Evolutionary conservation across 345 rosid genomes (phyloP).

Genomic region (Pistacia atlantica): DNA sequence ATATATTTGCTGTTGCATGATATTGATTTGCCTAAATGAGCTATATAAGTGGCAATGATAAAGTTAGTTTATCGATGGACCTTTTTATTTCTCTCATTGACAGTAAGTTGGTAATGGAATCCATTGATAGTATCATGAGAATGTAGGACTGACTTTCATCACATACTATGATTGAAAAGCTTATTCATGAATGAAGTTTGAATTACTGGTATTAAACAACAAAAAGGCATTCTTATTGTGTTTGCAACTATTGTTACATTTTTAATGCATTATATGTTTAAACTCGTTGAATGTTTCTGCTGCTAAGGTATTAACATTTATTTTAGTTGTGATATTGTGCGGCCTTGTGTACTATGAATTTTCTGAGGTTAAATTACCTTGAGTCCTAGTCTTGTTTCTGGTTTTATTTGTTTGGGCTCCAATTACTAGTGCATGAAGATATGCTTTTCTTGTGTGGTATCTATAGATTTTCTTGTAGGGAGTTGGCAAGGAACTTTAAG

Average conservation of each 20-base stretch:
- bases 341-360: neutral
- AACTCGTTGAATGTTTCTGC: no score
- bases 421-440: neutral
- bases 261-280: neutral
- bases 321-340: neutral
- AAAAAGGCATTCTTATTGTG: neutral
- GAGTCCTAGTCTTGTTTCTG: neutral
- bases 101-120: neutral
- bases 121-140: neutral
- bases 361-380: neutral
- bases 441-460: neutral
- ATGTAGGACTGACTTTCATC: neutral
- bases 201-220: neutral
- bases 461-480: neutral
- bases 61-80: neutral
- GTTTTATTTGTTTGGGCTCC: neutral
- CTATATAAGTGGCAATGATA: neutral
- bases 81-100: neutral
- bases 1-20: neutral
- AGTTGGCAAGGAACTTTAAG: constrained; percentile 5
- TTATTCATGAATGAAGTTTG: neutral
- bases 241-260: neutral
- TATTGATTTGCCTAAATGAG: neutral
- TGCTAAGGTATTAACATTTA: neutral
- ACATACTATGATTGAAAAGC: neutral